These are phyloP conservation scores for Colletotrichum sp. DNA, from an alignment of 2,329 filamentous ascomycete genomes.

Conservation along the genomic window DNA sequence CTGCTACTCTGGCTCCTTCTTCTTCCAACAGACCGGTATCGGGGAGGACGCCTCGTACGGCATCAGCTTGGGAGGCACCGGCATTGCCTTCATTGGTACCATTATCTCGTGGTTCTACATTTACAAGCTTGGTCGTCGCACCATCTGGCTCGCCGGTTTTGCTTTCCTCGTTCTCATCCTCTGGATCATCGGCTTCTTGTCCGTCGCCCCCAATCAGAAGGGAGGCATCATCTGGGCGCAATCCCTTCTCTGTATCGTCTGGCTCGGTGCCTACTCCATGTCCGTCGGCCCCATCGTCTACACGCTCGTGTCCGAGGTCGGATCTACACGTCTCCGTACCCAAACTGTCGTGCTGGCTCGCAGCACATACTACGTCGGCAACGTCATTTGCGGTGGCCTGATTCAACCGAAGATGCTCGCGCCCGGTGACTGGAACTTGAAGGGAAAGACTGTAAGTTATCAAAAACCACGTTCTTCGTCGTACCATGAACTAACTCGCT, in stretches of 20 bases:
- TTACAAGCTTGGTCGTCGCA: constrained; percentile 44
- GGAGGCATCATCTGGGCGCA: constrained; percentile 42
- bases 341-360: constrained; percentile 51
- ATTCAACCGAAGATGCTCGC: constrained; percentile 42
- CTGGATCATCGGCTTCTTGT: constrained; percentile 48
- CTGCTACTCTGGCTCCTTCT: constrained; percentile 49
- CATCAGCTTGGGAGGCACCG: constrained; percentile 46
- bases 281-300: constrained; percentile 49
- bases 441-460: constrained; percentile 38
- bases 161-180: constrained; percentile 41
- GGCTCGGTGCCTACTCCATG: constrained; percentile 48
- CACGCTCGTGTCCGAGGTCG: constrained; percentile 48
- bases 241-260: constrained; percentile 46
- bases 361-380: constrained; percentile 44
- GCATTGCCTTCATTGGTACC: constrained; percentile 47
- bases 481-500: constrained; percentile 3
- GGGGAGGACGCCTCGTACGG: constrained; percentile 39
- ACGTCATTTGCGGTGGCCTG: constrained; percentile 44
- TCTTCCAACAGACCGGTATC: constrained; percentile 51
- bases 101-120: constrained; percentile 50
- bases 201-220: constrained; percentile 38
- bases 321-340: constrained; percentile 49
- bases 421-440: constrained; percentile 43
- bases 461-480: neutral
- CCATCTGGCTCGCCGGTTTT: constrained; percentile 46